Conservation (phyloP, 768 basidiomycete species). For the Podaxis sp. region DNA sequence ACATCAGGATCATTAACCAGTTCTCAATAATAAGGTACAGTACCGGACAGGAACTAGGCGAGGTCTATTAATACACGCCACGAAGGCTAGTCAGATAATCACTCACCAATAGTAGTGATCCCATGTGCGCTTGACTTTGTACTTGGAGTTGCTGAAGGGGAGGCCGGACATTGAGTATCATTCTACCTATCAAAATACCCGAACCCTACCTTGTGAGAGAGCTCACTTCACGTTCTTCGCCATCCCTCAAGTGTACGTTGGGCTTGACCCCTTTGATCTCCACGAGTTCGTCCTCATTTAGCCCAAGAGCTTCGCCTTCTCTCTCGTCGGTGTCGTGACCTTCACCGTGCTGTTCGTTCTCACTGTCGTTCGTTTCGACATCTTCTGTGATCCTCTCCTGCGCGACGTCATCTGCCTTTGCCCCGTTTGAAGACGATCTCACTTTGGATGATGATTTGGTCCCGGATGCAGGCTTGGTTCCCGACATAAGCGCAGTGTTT, state of each 20-base stretch:
- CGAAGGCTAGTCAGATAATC: neutral
- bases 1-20: neutral
- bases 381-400: neutral
- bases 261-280: conserved; percentile 40
- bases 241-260: conserved; percentile 33
- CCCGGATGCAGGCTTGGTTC: conserved; percentile 16
- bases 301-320: conserved; percentile 7
- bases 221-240: conserved; percentile 24
- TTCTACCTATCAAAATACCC: neutral
- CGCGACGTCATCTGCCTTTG: neutral
- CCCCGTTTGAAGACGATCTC: conserved; percentile 3
- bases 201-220: conserved; percentile 26
- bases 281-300: conserved; percentile 29
- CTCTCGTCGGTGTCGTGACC: conserved; percentile 7
- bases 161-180: neutral
- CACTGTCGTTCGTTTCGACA: neutral
- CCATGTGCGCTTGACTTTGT: conserved; percentile 36
- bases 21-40: neutral
- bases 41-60: conserved; percentile 33
- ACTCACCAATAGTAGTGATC: conserved; percentile 39
- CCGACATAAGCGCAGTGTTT: neutral
- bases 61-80: neutral
- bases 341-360: neutral
- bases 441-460: conserved; percentile 18
- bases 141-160: conserved; percentile 21